Evolutionary conservation across 331 rosid genomes (phyloP), one percentile per base, ranked within the genome.

Genomic region (Cydonia oblonga): DNA sequence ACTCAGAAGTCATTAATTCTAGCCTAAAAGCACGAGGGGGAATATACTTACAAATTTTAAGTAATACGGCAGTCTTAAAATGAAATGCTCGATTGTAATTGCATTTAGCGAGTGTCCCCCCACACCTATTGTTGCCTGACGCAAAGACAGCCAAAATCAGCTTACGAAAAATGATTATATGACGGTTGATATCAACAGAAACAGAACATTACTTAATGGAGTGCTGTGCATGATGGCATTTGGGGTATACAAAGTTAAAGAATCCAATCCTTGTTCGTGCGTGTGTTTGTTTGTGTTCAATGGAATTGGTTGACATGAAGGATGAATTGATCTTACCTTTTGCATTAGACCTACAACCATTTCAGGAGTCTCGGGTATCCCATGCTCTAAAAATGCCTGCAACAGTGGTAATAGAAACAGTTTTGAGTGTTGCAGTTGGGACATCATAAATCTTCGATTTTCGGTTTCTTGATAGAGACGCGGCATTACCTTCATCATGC

Each of bases 331-430:
- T 22, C 29, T 66, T 91, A 93, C 98, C 96, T 89, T 88, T 69
- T 93, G 97, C 98, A 93, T 88, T 77, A 89, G 87, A 70, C 89
- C 86, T n/a, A 91, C 97, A 63, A 89, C 91, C 92, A 87, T 88
- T 87, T 93, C 97, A 62, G 97, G 97, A 79, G 87, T 88, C 79
- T 88, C 90, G 3, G 98, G 97, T 72, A 93, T 81, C 53, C 97
- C 98, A 7, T 81, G 91, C 82, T 91, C 96, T 64, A 91, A 66
- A 86, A 85, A 79, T 66, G 96, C 97, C 98, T 93, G 67, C 74
- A 85, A 38, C 42, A 38, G 42, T 38, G 42, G 42, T 38, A 38
- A 79, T 65, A 19, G 4, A 77, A 83, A 71, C 35, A 30, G 14
- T 22, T 35, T 72, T 59, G 69, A 76, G 64, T 58, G 56, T 62